A percentile compares a stretch with the other conserved stretches of the same genome.
phyloP scores from a whole-genome alignment of 2,329 filamentous ascomycete species.

The Albifimbria verrucaria region DNA sequence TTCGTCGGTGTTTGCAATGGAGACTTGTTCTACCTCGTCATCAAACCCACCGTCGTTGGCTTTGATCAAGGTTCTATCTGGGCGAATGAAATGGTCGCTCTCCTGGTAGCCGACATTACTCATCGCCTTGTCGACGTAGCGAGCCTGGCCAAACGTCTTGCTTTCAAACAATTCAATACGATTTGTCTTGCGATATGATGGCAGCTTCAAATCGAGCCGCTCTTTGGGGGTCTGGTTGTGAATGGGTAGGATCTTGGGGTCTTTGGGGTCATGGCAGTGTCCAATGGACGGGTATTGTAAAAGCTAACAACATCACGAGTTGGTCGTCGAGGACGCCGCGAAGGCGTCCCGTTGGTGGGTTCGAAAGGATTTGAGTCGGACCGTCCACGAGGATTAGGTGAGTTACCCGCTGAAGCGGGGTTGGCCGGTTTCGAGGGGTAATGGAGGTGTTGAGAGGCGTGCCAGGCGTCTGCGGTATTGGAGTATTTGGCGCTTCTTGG shows the following conservation, averaged over 20 bases:
- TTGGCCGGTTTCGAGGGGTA: conserved; percentile 44
- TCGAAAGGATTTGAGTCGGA: conserved; percentile 28
- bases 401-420: conserved; percentile 38
- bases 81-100: conserved; percentile 81
- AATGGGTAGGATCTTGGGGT: conserved; percentile 67
- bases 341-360: conserved; percentile 27
- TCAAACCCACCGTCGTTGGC: conserved; percentile 57
- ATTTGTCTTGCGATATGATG: conserved; percentile 72
- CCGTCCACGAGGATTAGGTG: conserved; percentile 34
- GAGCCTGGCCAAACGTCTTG: conserved; percentile 77
- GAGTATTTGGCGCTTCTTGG: conserved; percentile 33
- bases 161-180: conserved; percentile 80
- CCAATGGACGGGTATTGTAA: conserved; percentile 47
- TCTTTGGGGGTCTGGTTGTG: conserved; percentile 79
- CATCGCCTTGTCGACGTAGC: conserved; percentile 96
- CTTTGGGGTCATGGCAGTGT: conserved; percentile 44
- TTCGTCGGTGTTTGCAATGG: conserved; percentile 25
- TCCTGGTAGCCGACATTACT: conserved; percentile 95
- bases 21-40: conserved; percentile 51
- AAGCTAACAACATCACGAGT: conserved; percentile 50
- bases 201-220: conserved; percentile 71
- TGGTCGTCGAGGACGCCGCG: conserved; percentile 38
- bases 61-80: conserved; percentile 69
- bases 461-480: conserved; percentile 24
- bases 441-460: conserved; percentile 35